Evolutionary conservation across 2,329 filamentous ascomycete genomes (phyloP), one percentile per base, ranked within the genome.

Genomic region (Pyrenophora teres): DNA sequence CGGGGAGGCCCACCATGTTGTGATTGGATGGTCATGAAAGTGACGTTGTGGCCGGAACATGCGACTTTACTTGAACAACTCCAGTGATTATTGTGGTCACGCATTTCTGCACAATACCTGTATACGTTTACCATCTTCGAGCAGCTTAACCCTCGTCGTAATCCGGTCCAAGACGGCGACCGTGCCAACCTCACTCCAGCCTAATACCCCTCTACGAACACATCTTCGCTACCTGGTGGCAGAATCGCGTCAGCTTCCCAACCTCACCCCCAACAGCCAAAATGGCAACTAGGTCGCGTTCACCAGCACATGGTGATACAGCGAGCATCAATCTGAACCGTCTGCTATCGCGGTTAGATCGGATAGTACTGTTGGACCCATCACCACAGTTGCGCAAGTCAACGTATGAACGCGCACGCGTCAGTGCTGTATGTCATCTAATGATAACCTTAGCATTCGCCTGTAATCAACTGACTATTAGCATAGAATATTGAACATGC

Each of bases 401-500:
- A 60, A 84, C 83, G 64, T 87, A 85, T 65, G 88, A 90, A 74
- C 81, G 89, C 53, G 80, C 81, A 57, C 84, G 82, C 64, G 78
- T 81, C 25, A 76, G 75, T 59, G 79, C 80, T 58, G 82, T 85
- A 77, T 30, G 27, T 13, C 27, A 30, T 12, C 10, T 13, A 9
- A 30, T 13, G 10, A 30, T 8, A 3, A 2, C 27, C 10, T 10
- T 30, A 12, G 10, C 9, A 10, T 9, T 12, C 10, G 10, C 27
- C 27, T 13, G 27, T 30, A 30, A 2, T 27, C 21, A 36, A n/a
- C 57, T 59, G 13, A 63, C 12, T 8, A 2, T 25, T 18, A 4
- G 27, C 7, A 15, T 9, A 89, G 84, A 92, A 91, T 64, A 78
- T 93, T 54, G 83, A 88, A 60, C 84, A 89, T 69, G 89, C 89